These are phyloP conservation scores for Rosa rugosa DNA, from an alignment of 306 rosid genomes.

Conservation along the genomic window DNA sequence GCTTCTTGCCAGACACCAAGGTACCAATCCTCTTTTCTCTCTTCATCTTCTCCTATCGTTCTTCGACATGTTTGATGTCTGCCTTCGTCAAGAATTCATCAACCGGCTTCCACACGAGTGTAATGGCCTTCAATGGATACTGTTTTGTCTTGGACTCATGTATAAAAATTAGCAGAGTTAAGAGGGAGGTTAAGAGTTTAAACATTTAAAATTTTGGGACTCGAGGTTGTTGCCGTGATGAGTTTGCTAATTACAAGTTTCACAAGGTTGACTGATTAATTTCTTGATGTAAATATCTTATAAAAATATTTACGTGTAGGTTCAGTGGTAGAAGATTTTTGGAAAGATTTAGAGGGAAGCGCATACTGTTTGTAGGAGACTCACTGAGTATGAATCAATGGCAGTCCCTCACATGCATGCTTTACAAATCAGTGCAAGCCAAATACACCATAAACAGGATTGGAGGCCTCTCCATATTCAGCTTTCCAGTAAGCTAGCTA, in stretches of 20 bases:
- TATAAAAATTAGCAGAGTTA: too few species aligned
- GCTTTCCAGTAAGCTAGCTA: conserved; percentile 38
- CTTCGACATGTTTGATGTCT: neutral
- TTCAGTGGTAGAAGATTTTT: conserved; percentile 2
- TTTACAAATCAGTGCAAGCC: conserved; percentile 33
- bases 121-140: too few species aligned
- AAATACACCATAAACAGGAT: conserved; percentile 25
- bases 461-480: conserved; percentile 41
- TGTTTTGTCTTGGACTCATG: too few species aligned
- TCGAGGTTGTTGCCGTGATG: neutral
- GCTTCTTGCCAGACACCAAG: conserved; percentile 12
- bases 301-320: neutral
- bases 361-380: conserved; percentile 29
- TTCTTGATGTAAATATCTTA: neutral
- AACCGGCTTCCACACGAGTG: too few species aligned
- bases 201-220: too few species aligned
- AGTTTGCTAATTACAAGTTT: too few species aligned
- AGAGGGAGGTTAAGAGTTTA: too few species aligned
- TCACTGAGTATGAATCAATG: conserved; percentile 30
- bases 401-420: conserved; percentile 48
- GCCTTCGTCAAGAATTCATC: too few species aligned
- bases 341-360: conserved; percentile 11
- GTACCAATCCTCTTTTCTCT: neutral
- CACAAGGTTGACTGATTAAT: neutral
- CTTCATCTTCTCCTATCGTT: neutral